These are phyloP conservation scores for Lipomyces mesembrius DNA, from an alignment of 805 yeast species.

Conservation along the genomic window DNA sequence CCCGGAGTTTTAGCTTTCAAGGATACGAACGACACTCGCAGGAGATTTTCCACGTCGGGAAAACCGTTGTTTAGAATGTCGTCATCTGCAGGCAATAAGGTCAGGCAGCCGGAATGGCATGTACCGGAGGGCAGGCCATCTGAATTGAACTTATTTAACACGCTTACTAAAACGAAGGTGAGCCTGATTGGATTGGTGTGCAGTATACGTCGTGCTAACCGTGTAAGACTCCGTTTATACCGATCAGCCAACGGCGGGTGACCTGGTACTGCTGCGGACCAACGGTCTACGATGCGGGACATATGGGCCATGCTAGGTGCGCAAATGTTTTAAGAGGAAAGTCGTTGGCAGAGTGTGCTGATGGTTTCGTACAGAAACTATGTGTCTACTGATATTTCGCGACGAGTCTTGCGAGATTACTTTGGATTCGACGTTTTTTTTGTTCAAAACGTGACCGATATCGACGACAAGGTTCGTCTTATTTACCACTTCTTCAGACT, in stretches of 20 bases:
- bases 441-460: conserved; percentile 98
- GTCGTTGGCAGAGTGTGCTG: neutral
- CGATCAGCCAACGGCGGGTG: conserved; percentile 62
- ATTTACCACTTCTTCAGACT: neutral
- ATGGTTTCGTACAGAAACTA: conserved; percentile 64
- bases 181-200: conserved; percentile 42
- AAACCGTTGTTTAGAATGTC: neutral
- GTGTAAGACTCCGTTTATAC: conserved; percentile 56
- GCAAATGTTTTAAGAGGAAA: neutral
- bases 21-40: neutral
- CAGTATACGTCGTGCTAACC: neutral
- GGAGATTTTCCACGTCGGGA: neutral
- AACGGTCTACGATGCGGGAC: conserved; percentile 93
- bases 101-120: conserved; percentile 59
- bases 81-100: neutral
- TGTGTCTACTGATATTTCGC: conserved; percentile 89
- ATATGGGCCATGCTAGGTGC: conserved; percentile 92
- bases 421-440: conserved; percentile 87
- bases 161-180: conserved; percentile 80
- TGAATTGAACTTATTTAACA: conserved; percentile 29
- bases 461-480: conserved; percentile 73
- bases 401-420: conserved; percentile 86
- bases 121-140: conserved; percentile 45
- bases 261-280: conserved; percentile 99
- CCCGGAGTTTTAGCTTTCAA: neutral